A percentile compares a stretch with the other conserved stretches of the same genome.
phyloP scores from a whole-genome alignment of 2,329 filamentous ascomycete species.

The Phoma sp. region DNA sequence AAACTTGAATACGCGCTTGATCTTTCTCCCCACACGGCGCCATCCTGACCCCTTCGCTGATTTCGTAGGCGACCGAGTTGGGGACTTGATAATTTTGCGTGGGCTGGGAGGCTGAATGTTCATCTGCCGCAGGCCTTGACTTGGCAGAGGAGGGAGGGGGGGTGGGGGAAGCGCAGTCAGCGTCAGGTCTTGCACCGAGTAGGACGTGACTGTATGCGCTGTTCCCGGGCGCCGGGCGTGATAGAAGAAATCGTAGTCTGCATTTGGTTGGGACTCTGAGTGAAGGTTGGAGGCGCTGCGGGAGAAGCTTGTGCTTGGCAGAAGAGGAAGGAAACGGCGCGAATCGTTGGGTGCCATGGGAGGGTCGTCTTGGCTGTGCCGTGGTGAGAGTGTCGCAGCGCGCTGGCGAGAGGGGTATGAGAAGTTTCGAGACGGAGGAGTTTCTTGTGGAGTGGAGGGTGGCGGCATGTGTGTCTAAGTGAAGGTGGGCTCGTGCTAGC shows the following conservation, averaged over 20 bases:
- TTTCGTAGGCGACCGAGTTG: background rate
- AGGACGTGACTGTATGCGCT: background rate
- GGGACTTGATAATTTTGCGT: background rate
- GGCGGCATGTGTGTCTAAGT: background rate
- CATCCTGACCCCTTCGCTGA: background rate
- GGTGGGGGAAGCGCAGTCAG: slow-evolving; percentile 6
- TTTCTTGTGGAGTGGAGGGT: background rate
- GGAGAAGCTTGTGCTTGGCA: background rate
- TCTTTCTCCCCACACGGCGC: background rate
- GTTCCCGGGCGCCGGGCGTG: background rate
- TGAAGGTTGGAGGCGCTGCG: background rate
- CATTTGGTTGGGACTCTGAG: background rate
- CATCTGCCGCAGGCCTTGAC: background rate
- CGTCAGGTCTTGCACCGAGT: background rate
- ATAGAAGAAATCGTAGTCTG: background rate
- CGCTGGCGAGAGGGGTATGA: background rate
- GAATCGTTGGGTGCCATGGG: slow-evolving; percentile 1
- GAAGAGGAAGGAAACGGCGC: background rate
- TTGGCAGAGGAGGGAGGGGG: background rate
- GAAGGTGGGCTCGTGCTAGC: background rate
- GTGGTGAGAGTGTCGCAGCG: background rate
- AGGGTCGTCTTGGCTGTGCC: background rate
- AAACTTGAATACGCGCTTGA: slow-evolving; percentile 7
- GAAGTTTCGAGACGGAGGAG: background rate
- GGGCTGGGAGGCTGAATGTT: background rate